Evolutionary conservation across 192 early-diverging fungal genomes (phyloP).

Genomic region (Coemansia umbellata): DNA sequence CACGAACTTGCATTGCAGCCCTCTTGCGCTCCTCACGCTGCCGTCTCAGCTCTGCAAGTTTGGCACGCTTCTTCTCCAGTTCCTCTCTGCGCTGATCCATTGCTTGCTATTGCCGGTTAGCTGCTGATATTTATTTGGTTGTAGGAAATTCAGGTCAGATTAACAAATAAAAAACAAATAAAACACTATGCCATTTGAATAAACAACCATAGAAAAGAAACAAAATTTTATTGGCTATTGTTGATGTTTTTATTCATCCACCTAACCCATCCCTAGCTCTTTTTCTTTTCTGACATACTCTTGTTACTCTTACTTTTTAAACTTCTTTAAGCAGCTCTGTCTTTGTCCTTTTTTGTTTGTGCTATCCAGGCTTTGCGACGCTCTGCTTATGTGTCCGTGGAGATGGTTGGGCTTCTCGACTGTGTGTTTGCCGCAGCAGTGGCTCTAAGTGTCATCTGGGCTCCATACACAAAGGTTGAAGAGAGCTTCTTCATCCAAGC

Average conservation of each 20-base stretch:
- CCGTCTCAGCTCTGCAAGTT: slow-evolving; percentile 83
- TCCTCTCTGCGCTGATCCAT: slow-evolving; percentile 76
- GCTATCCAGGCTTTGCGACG: not conserved
- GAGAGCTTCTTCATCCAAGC: slow-evolving; percentile 97
- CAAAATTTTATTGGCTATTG: too few relatives aligned
- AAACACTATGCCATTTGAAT: too few relatives aligned
- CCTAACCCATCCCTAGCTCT: too few relatives aligned
- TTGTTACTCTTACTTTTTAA: not conserved
- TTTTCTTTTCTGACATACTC: too few relatives aligned
- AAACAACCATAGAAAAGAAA: too few relatives aligned
- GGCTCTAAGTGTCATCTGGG: slow-evolving; percentile 26
- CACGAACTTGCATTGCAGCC: slow-evolving; percentile 25
- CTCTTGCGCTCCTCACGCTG: slow-evolving; percentile 74
- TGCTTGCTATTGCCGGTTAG: too few relatives aligned
- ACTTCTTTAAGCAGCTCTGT: not conserved
- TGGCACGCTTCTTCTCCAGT: slow-evolving; percentile 87
- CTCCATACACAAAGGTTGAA: slow-evolving; percentile 93
- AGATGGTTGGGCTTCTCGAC: slow-evolving; percentile 8
- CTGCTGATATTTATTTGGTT: too few relatives aligned
- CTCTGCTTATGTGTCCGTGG: not conserved
- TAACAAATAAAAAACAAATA: not conserved
- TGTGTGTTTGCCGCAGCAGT: slow-evolving; percentile 13
- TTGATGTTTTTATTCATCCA: too few relatives aligned
- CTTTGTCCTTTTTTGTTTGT: not conserved
- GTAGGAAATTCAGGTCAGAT: not conserved